Conservation (phyloP, 805 yeast species). For the Myxozyma mucilagina region DNA sequence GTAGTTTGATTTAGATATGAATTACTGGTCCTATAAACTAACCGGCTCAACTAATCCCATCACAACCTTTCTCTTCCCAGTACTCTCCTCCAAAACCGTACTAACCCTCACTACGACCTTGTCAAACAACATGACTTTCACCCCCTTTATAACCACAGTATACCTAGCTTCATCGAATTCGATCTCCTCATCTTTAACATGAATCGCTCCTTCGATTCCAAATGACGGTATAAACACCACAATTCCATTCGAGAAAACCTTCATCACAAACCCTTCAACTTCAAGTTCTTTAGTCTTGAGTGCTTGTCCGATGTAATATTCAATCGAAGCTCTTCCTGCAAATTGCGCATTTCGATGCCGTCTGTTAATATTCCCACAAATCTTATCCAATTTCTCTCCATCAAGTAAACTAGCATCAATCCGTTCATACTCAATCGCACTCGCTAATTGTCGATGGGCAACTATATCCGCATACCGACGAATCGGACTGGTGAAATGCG, state of each 20-base stretch:
- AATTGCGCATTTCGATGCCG: conserved; percentile 98
- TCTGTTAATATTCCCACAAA: conserved; percentile 84
- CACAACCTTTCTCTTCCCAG: conserved; percentile 91
- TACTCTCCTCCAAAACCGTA: conserved; percentile 77
- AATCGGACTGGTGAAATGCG: conserved; percentile 98
- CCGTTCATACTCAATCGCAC: conserved; percentile 93
- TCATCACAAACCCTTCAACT: conserved; percentile 88
- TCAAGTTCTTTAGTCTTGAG: conserved; percentile 78
- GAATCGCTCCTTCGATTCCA: conserved; percentile 93
- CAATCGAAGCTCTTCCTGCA: conserved; percentile 98
- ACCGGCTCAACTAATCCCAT: conserved; percentile 43
- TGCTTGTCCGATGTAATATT: conserved; percentile 97
- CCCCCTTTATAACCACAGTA: conserved; percentile 58
- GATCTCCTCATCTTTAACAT: conserved; percentile 69
- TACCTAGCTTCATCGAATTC: conserved; percentile 76
- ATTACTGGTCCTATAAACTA: neutral
- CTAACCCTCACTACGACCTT: conserved; percentile 79
- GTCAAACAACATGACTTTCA: conserved; percentile 71
- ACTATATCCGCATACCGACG: conserved; percentile 97
- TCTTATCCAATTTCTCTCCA: conserved; percentile 82
- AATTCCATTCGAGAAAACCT: conserved; percentile 90
- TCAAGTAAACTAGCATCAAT: conserved; percentile 81
- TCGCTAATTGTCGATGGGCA: conserved; percentile 96
- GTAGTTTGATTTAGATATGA: neutral
- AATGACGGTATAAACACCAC: conserved; percentile 93